Evolutionary conservation across 2,329 filamentous ascomycete genomes (phyloP).

Genomic region (Fusarium marasasianum): DNA sequence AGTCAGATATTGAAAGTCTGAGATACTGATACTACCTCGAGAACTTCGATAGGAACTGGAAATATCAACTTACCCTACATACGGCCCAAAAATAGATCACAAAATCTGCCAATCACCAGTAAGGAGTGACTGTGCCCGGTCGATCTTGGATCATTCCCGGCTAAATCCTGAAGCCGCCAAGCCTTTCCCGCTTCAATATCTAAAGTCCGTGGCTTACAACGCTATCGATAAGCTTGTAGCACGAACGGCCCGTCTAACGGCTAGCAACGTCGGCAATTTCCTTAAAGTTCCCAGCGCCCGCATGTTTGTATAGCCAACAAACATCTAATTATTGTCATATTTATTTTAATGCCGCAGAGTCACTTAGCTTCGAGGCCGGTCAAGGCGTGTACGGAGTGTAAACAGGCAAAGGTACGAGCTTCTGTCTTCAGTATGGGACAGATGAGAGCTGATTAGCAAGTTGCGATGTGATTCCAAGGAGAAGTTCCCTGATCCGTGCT

Average conservation of each 20-base stretch:
- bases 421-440: rapidly evolving
- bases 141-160: neutral
- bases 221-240: neutral
- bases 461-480: constrained; percentile 35
- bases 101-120: neutral
- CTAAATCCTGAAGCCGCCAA: neutral
- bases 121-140: neutral
- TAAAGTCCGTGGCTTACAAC: neutral
- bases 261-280: neutral
- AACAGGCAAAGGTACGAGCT: constrained; percentile 22
- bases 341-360: neutral
- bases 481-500: constrained; percentile 31
- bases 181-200: neutral
- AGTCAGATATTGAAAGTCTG: neutral
- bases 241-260: neutral
- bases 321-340: neutral
- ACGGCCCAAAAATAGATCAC: neutral
- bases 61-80: neutral
- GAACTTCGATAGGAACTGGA: rapidly evolving
- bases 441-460: neutral
- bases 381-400: constrained; percentile 27
- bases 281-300: neutral
- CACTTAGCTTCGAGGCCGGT: constrained; percentile 7
- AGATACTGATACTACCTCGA: neutral
- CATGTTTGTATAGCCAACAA: neutral